Evolutionary conservation across 305 asterid species (phyloP).

Genomic region (Vinca major): DNA sequence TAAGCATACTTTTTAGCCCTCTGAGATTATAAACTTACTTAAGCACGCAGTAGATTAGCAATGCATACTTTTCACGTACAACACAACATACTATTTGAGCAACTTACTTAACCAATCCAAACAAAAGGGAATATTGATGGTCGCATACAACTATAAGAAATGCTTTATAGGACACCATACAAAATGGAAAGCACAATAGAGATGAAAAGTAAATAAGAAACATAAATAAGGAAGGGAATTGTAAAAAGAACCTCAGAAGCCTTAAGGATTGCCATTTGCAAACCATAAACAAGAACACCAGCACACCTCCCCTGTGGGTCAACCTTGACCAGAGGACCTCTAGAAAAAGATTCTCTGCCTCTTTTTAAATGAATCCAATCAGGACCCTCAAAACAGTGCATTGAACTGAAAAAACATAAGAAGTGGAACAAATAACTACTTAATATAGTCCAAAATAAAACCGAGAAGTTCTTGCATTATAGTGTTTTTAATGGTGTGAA

Average conservation of each 20-base stretch:
- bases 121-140: background rate
- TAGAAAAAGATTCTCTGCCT: slow-evolving; percentile 74
- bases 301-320: slow-evolving; percentile 95
- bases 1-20: background rate
- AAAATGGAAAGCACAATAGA: slow-evolving; percentile 4
- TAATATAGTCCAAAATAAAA: slow-evolving; percentile 3
- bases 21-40: background rate
- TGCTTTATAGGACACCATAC: background rate
- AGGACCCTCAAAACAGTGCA: slow-evolving; percentile 98
- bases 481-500: background rate
- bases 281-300: slow-evolving; percentile 70
- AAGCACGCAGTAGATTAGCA: background rate
- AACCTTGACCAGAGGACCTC: slow-evolving; percentile 82
- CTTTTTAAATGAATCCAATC: slow-evolving; percentile 80
- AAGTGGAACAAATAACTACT: slow-evolving; percentile 17
- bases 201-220: slow-evolving; percentile 14
- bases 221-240: slow-evolving; percentile 16
- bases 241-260: slow-evolving; percentile 67
- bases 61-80: background rate
- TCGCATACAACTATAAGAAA: background rate
- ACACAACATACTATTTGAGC: background rate
- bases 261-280: slow-evolving; percentile 90
- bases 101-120: background rate
- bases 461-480: background rate
- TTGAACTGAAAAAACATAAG: slow-evolving; percentile 50